These are phyloP conservation scores for Sclerotinia nivalis DNA, from an alignment of 2,329 filamentous ascomycete genomes.

Conservation along the genomic window DNA sequence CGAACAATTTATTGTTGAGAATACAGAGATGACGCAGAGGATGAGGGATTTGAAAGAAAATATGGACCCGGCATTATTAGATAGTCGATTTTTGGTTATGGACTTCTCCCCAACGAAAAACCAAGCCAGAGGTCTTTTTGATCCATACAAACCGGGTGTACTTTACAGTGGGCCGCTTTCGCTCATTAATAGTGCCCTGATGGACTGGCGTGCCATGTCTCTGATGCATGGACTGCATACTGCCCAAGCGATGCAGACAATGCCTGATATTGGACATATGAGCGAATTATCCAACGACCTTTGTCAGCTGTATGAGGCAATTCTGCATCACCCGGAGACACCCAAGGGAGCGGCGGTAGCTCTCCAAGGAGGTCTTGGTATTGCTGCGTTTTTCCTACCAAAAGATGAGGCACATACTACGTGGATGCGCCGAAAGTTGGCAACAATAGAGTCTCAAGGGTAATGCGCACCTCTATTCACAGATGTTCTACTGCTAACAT, in stretches of 20 bases:
- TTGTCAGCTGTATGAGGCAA: constrained; percentile 76
- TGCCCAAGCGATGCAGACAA: constrained; percentile 52
- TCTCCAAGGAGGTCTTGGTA: constrained; percentile 73
- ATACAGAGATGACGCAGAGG: constrained; percentile 52
- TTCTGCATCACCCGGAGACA: constrained; percentile 69
- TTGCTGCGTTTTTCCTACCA: constrained; percentile 78
- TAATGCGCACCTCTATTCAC: constrained; percentile 45
- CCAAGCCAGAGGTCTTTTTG: constrained; percentile 57
- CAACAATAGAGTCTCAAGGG: constrained; percentile 76
- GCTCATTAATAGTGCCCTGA: constrained; percentile 69
- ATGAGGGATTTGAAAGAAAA: constrained; percentile 54
- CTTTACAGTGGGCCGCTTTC: constrained; percentile 72
- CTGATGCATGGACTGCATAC: constrained; percentile 81
- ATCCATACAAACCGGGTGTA: constrained; percentile 69
- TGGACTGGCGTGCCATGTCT: constrained; percentile 77
- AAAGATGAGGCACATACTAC: constrained; percentile 69
- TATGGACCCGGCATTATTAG: constrained; percentile 62
- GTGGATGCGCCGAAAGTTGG: constrained; percentile 81
- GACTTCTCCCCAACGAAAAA: constrained; percentile 53
- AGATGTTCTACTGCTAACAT: constrained; percentile 13
- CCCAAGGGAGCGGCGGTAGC: constrained; percentile 71
- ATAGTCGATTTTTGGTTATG: constrained; percentile 62
- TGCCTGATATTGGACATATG: constrained; percentile 53
- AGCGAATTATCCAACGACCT: constrained; percentile 64
- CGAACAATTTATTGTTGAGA: constrained; percentile 65